Evolutionary conservation across 2,329 filamentous ascomycete species (phyloP).

Genomic region (Cladosporium phlei): DNA sequence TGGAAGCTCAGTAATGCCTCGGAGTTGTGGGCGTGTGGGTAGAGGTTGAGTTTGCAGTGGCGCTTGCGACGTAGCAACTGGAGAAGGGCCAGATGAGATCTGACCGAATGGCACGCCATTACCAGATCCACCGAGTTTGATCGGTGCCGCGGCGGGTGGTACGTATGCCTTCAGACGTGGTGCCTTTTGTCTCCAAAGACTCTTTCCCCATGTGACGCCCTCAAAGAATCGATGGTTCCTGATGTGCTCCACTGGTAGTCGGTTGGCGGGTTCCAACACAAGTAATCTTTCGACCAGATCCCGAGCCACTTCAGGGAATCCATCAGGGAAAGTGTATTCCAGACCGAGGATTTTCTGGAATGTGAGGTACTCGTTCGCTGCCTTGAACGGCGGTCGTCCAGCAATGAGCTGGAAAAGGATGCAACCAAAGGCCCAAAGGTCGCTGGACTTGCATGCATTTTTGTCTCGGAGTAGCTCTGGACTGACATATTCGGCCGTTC

Average conservation of each 20-base stretch:
- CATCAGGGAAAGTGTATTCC: slow-evolving; percentile 87
- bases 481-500: slow-evolving; percentile 96
- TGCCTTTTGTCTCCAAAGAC: slow-evolving; percentile 83
- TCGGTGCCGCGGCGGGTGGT: slow-evolving; percentile 49
- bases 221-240: slow-evolving; percentile 96
- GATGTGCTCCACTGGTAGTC: slow-evolving; percentile 90
- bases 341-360: slow-evolving; percentile 97
- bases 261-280: slow-evolving; percentile 77
- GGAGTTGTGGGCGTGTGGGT: slow-evolving; percentile 65
- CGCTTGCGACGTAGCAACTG: slow-evolving; percentile 11
- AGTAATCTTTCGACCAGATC: slow-evolving; percentile 88
- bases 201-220: slow-evolving; percentile 75
- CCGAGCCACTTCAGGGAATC: slow-evolving; percentile 78
- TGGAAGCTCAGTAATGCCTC: slow-evolving; percentile 89
- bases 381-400: slow-evolving; percentile 97
- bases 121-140: slow-evolving; percentile 27
- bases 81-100: slow-evolving; percentile 31
- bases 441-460: slow-evolving; percentile 94
- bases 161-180: slow-evolving; percentile 81
- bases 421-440: slow-evolving; percentile 97
- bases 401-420: slow-evolving; percentile 93
- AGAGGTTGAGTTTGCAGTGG: slow-evolving; percentile 16
- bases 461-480: slow-evolving; percentile 96
- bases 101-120: slow-evolving; percentile 24
- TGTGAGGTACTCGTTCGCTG: slow-evolving; percentile 88